Evolutionary conservation across 495 filamentous ascomycete species (phyloP), one percentile per base, ranked within the genome.

Genomic region (Podospora appendiculata): DNA sequence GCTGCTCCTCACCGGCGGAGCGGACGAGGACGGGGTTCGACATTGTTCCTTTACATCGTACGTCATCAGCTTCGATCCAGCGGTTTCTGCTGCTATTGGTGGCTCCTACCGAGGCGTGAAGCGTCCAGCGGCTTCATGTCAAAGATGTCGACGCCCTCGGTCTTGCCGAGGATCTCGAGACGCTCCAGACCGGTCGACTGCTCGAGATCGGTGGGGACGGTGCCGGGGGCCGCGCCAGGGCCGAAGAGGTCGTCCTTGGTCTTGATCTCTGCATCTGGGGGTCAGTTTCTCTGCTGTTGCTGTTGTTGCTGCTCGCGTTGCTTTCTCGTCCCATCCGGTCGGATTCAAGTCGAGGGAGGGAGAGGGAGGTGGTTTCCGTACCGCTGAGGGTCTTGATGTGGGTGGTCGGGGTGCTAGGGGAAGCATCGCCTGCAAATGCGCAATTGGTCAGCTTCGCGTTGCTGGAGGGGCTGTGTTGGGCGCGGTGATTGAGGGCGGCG

Each of bases 91-190:
- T 25, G 34, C 18, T 11, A 8, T 25, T 25, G 25, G 25, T 25
- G 25, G 25, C 2, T 25, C 25, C 25, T 25, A 83, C 54, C 93
- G 38, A 41, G 38, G 47, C 64, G 82, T 58, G 86, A 91, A 36
- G 93, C 80, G 75, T 96, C 91, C 57, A 99, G 79, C 42, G 93
- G 94, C 72, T 83, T 86, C 91, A 96, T 95, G 72, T 99, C 94
- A 74, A 97, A 99, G 66, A 97, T 78, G 70, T 99, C 93, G 56
- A 99, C 78, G 59, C 93, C 89, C 78, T 97, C 88, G 86, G 96
- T 95, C 82, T 99, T 99, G 71, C 93, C 93, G 72, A 97, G 76
- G 62, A 99, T 91, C 72, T 99, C 93, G 62, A 99, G 82, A 75
- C 93, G 92, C 79, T 99, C 93, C 47, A 99, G 79, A 82, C 93